These are phyloP conservation scores for Ceratocystis cubensis DNA, from an alignment of 2,329 filamentous ascomycete genomes.

Conservation along the genomic window DNA sequence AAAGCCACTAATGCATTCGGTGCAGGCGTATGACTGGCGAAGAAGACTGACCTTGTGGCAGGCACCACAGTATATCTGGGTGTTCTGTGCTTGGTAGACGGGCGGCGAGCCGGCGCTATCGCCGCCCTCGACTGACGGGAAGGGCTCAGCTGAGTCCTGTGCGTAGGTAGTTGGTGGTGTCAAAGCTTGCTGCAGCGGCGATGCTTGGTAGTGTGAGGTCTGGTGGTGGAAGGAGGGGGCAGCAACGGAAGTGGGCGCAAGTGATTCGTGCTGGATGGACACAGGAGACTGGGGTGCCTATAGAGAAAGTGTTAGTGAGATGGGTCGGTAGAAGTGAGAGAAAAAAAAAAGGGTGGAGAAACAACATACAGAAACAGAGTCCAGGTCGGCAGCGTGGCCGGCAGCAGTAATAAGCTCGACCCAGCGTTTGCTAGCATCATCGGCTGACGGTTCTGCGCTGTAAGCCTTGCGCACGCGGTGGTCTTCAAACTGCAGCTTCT, in stretches of 20 bases:
- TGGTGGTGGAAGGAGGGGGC: conserved; percentile 49
- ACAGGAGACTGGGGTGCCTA: conserved; percentile 54
- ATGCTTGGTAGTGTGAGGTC: conserved; percentile 59
- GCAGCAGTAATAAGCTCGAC: conserved; percentile 92
- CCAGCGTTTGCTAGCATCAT: conserved; percentile 80
- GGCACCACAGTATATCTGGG: conserved; percentile 86
- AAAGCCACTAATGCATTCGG: conserved; percentile 88
- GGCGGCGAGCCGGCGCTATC: conserved; percentile 60
- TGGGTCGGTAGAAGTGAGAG: neutral
- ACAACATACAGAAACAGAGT: conserved; percentile 68
- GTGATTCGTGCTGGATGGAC: conserved; percentile 48
- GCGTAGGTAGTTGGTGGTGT: conserved; percentile 62
- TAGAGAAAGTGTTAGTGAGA: neutral
- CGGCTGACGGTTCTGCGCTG: conserved; percentile 67
- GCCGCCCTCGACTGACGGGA: conserved; percentile 77
- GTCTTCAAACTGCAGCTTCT: conserved; percentile 34
- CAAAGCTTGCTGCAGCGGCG: conserved; percentile 77
- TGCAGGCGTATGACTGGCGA: conserved; percentile 82
- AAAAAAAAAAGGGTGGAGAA: conserved; percentile 1
- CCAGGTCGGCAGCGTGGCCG: conserved; percentile 60
- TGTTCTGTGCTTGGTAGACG: conserved; percentile 57
- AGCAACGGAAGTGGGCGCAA: conserved; percentile 43
- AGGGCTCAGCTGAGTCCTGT: conserved; percentile 59
- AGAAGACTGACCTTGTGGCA: conserved; percentile 67
- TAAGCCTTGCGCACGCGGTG: conserved; percentile 66